Conservation (phyloP, 2,329 filamentous ascomycete genomes). For the Arthrobotrys megalospora region DNA sequence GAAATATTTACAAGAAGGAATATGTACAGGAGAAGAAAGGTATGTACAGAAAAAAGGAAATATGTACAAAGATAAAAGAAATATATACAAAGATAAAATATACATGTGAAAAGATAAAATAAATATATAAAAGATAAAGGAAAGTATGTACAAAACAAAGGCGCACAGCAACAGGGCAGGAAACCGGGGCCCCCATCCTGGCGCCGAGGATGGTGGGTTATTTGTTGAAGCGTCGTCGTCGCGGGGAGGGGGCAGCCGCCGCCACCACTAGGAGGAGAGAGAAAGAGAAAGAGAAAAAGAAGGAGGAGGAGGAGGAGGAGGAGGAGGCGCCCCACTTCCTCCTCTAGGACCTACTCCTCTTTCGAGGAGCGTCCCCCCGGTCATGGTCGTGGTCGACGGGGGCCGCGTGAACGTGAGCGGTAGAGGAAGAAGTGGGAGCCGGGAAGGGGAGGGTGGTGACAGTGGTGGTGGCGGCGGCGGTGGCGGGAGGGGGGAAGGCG, state of each 20-base stretch:
- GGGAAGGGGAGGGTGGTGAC: background rate
- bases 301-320: background rate
- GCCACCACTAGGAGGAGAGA: background rate
- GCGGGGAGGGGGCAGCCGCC: background rate
- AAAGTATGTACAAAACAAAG: conserved; percentile 1
- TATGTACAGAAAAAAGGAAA: too few species aligned
- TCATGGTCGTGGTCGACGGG: background rate
- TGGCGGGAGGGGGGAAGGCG: background rate
- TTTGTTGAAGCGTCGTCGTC: background rate
- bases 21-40: too few species aligned
- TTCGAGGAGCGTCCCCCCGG: background rate
- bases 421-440: background rate
- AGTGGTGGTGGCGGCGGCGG: background rate
- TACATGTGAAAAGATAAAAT: background rate
- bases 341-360: background rate
- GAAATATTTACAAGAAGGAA: too few species aligned
- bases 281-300: background rate
- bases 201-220: background rate
- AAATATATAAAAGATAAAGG: conserved; percentile 5
- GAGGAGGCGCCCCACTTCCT: background rate
- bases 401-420: background rate
- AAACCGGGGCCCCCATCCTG: background rate
- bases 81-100: too few species aligned
- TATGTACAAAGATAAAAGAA: too few species aligned
- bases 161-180: background rate